phyloP scores from a whole-genome alignment of 768 basidiomycete species.

The Leccinum sublutescens region DNA sequence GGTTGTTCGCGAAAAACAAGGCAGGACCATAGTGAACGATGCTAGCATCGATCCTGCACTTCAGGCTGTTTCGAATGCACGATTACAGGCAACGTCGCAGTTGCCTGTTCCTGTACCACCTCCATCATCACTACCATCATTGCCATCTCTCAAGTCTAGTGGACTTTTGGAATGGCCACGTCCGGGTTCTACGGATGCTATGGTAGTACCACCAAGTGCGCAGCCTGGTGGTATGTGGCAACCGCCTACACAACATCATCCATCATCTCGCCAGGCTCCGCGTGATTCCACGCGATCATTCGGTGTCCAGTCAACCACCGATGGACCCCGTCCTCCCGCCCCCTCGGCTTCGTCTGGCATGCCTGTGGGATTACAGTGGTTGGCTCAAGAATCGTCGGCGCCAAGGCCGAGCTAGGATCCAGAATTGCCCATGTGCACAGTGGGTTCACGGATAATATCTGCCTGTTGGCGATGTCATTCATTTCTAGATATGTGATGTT shows the following conservation, averaged over 20 bases:
- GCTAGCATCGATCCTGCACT: conserved; percentile 34
- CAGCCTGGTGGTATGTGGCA: conserved; percentile 23
- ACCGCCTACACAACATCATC: conserved; percentile 21
- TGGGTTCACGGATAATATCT: conserved; percentile 1
- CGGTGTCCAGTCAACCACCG: conserved; percentile 10
- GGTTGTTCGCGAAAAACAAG: conserved; percentile 26
- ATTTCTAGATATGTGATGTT: conserved; percentile 14
- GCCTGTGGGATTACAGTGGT: conserved; percentile 70
- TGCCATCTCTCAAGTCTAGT: conserved; percentile 74
- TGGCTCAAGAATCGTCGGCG: conserved; percentile 57
- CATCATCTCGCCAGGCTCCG: conserved; percentile 17
- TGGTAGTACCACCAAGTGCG: conserved; percentile 8
- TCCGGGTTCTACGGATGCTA: conserved; percentile 42
- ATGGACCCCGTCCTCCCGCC: conserved; percentile 16
- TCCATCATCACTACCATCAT: conserved; percentile 40
- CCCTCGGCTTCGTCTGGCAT: conserved; percentile 36
- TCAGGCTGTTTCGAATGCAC: conserved; percentile 23
- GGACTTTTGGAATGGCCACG: conserved; percentile 59
- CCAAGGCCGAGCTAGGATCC: conserved; percentile 24
- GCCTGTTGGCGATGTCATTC: conserved; percentile 10
- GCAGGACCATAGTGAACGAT: conserved; percentile 25
- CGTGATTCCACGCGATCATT: conserved; percentile 21
- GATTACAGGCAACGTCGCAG: conserved; percentile 18
- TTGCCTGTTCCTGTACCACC: conserved; percentile 6
- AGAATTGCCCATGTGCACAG: not conserved